These are phyloP conservation scores for Passalora sequoiae DNA, from an alignment of 2,329 filamentous ascomycete species.

Conservation along the genomic window DNA sequence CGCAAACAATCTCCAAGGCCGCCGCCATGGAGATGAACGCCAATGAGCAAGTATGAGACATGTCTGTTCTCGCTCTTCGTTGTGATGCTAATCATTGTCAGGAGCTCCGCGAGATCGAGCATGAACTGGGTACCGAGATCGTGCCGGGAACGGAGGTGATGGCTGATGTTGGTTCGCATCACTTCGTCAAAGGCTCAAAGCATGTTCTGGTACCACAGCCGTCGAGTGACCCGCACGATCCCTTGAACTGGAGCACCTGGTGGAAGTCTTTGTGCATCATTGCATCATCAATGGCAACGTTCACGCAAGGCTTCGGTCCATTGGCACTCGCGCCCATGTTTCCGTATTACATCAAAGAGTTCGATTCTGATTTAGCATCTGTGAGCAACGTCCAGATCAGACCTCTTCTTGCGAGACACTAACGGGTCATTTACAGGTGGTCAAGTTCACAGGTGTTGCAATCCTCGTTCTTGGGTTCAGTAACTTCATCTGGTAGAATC, in stretches of 20 bases:
- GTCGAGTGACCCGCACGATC: slow-evolving; percentile 36
- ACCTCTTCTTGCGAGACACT: no score
- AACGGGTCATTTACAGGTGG: slow-evolving; percentile 33
- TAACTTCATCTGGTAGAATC: slow-evolving; percentile 56
- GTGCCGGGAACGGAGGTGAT: slow-evolving; percentile 57
- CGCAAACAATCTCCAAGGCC: background rate
- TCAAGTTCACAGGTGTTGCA: slow-evolving; percentile 53
- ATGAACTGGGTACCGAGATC: slow-evolving; percentile 51
- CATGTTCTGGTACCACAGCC: slow-evolving; percentile 51
- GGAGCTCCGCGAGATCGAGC: slow-evolving; percentile 46
- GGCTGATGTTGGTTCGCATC: slow-evolving; percentile 56
- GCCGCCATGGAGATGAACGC: slow-evolving; percentile 23
- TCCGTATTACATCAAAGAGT: slow-evolving; percentile 52
- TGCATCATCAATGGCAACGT: slow-evolving; percentile 44
- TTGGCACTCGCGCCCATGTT: slow-evolving; percentile 57
- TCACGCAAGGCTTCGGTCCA: slow-evolving; percentile 53
- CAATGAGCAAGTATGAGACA: slow-evolving; percentile 10
- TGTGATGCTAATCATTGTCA: slow-evolving; percentile 25
- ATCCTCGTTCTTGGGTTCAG: slow-evolving; percentile 56
- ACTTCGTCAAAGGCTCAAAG: slow-evolving; percentile 55
- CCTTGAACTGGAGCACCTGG: slow-evolving; percentile 44
- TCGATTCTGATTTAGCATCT: slow-evolving; percentile 38
- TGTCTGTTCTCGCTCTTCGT: background rate
- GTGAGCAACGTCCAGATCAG: background rate
- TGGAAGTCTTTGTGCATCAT: slow-evolving; percentile 49